Evolutionary conservation across 768 basidiomycete genomes (phyloP), one percentile per base, ranked within the genome.

Genomic region (Roridomyces roridus): DNA sequence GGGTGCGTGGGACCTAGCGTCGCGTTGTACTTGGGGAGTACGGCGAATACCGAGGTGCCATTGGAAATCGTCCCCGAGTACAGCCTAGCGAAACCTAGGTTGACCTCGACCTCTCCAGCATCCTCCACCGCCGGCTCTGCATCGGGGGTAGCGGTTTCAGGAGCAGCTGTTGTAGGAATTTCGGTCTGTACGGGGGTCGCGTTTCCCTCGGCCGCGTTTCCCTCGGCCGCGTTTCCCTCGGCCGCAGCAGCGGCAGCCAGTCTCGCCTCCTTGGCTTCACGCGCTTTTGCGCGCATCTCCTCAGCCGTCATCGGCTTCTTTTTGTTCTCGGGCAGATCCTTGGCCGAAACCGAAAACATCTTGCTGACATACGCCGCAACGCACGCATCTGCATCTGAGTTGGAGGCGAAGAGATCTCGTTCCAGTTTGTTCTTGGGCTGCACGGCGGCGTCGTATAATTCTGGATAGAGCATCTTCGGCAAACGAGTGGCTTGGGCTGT

Each of bases 351-450:
- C 1, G 95, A 94, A 67, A 98, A 98, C 96, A 98, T 99, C 72
- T 98, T 99, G 81, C 93, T 96, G 43, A 98, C 91, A 71, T 95
- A 97, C 6, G 89, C 96, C 15, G 88, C 84, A 12, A 94, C 78
- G 53, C 74, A 84, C 0, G 89, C 87, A 6, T 80, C 78, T 1
- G 81, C 61, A 1, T 66, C 77, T 2, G 83, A 80, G 49, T 85
- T 84, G 39, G 94, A 92, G 0, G 82, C 70, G 72, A 88, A 98
- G 15, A 98, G 76, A 57, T 92, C 91, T 58, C 78, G 75, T 67
- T 99, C 96, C n/a, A 96, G 76, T 65, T 88, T 88, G 70, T 88
- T 91, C 65, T 85, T 86, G 8, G 94, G 87, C 35, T 79, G 70
- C 14, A 86, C 68, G 2, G 77, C 82, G 11, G 79, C 66, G 60